Evolutionary conservation across 306 rosid genomes (phyloP).

Genomic region (Acacia acuminata): DNA sequence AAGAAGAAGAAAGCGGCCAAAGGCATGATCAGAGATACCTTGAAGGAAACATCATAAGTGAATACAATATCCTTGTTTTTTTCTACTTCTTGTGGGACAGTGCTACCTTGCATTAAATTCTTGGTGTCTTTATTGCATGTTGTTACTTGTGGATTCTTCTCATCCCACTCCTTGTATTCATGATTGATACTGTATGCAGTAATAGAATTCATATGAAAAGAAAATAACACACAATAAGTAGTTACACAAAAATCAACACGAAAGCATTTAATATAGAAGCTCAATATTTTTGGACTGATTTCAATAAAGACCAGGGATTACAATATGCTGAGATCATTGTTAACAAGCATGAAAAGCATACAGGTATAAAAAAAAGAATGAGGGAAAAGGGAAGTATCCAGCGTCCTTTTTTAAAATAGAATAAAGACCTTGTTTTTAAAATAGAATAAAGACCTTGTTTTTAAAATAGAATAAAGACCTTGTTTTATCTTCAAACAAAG

Average conservation of each 20-base stretch:
- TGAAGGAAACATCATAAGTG: constrained; percentile 94
- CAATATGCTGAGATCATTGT: not conserved
- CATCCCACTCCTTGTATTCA: constrained; percentile 87
- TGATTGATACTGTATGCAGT: constrained; percentile 72
- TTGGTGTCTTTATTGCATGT: constrained; percentile 96
- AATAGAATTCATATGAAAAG: constrained; percentile 28
- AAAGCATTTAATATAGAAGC: constrained; percentile 16
- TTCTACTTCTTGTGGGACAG: constrained; percentile 94
- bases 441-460: constrained; percentile 10
- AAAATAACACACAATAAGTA: constrained; percentile 14
- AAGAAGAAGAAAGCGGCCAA: not conserved
- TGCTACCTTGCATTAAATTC: constrained; percentile 78
- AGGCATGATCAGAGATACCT: constrained; percentile 54
- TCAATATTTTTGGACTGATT: constrained; percentile 15
- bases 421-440: not conserved
- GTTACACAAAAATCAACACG: constrained; percentile 17
- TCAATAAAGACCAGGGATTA: not conserved
- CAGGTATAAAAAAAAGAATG: not conserved
- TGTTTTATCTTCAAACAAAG: constrained; percentile 20
- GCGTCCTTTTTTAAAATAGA: not conserved
- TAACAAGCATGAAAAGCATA: constrained; percentile 1
- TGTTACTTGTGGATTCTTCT: constrained; percentile 71
- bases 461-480: too few species aligned
- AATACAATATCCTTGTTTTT: constrained; percentile 73
- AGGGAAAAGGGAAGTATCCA: constrained; percentile 20